Evolutionary conservation across 2,329 filamentous ascomycete species (phyloP), one percentile per base, ranked within the genome.

Genomic region (Zalaria sp.): DNA sequence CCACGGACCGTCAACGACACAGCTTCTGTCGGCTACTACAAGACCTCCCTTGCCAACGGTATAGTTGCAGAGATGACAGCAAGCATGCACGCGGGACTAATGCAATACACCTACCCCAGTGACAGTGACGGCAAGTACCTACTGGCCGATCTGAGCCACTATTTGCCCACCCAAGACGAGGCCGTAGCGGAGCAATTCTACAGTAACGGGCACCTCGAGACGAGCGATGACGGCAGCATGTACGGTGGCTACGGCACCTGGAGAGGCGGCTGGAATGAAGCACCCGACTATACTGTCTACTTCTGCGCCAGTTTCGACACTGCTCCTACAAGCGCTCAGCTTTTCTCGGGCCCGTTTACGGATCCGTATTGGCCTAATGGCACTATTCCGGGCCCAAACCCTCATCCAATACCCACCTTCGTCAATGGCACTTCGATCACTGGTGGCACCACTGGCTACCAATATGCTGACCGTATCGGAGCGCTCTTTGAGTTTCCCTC

Each of bases 91-190:
- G 70, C 72, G 1, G 77, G 75, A 1, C 58, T 81, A n/a, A 73
- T 74, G 51, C 65, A 71, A 43, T 82, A 83, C 49, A 66, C 59
- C 0, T 83, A 80, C 42, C 72, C 76, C 18, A 18, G 18, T 18
- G 18, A 18, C 18, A 0, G 47, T 0, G 53, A 54, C 2, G 56
- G 60, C 6, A 64, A 64, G 10, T 64, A 75, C 43, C 50, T 81
- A 5, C 61, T 81, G 34, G 71, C 77, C 11, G 77, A 81, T 51
- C 70, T 79, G 8, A 78, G 74, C 2, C 77, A 81, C 55, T 80
- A 44, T 65, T 71, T 36, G 73, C 75, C 5, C 72, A 67, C 45
- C 63, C 74, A 35, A 68, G 72, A 3, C 64, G 72, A 51, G 67
- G 72, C 2, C 55, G 75, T 44, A 29, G 45, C 38, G 2, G 68